Conservation (phyloP, 768 basidiomycete genomes). For the Suillus spraguei region DNA sequence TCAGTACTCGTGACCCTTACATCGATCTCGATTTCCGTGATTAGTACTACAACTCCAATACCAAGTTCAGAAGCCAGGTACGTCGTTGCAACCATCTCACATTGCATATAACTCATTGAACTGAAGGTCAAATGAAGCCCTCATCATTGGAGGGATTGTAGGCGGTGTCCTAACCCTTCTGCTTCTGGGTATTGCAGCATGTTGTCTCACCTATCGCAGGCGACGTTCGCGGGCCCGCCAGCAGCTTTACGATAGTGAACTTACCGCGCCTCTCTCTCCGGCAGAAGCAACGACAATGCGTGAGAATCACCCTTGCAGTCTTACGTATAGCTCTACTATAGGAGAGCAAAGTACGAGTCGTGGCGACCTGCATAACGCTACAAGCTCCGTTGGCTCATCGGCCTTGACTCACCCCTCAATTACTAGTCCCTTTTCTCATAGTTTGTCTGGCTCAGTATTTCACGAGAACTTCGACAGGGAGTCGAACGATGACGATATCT, state of each 20-base stretch:
- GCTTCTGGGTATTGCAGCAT: constrained; percentile 3
- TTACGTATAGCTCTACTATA: neutral
- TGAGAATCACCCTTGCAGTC: constrained; percentile 3
- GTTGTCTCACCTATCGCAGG: constrained; percentile 7
- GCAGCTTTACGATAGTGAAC: constrained; percentile 6
- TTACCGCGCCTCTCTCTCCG: constrained; percentile 1
- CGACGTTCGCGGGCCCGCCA: constrained; percentile 1
- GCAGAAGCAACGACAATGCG: constrained; percentile 2
- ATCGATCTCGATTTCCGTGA: neutral
- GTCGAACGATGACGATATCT: neutral
- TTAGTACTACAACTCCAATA: neutral
- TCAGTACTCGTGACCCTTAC: neutral
- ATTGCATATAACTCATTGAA: neutral
- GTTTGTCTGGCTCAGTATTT: neutral
- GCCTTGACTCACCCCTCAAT: constrained; percentile 1
- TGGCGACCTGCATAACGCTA: neutral
- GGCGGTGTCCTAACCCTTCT: constrained; percentile 9
- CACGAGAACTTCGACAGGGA: neutral
- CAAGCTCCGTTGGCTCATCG: constrained; percentile 7
- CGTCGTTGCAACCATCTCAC: neutral
- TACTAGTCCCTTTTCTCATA: neutral
- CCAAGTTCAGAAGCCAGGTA: constrained; percentile 4
- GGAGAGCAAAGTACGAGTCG: neutral
- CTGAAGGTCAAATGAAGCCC: constrained; percentile 7
- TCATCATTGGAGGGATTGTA: constrained; percentile 13